These are phyloP conservation scores for Stropharia rugosoannulata DNA, from an alignment of 768 basidiomycete genomes.

Conservation along the genomic window DNA sequence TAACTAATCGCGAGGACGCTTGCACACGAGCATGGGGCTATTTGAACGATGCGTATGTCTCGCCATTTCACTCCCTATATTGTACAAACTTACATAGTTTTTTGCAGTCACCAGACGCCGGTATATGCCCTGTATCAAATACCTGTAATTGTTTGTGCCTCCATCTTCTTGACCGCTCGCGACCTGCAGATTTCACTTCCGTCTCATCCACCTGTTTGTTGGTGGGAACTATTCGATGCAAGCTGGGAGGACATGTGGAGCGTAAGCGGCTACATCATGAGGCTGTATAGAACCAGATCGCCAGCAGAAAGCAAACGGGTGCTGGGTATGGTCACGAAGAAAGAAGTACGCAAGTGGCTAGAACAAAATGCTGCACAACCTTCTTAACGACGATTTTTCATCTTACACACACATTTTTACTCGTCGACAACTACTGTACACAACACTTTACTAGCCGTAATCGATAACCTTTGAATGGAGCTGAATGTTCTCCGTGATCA, in stretches of 20 bases:
- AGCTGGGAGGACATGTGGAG: constrained; percentile 86
- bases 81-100: background rate
- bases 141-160: constrained; percentile 85
- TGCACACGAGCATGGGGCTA: constrained; percentile 90
- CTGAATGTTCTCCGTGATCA: no score
- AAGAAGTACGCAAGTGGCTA: constrained; percentile 81
- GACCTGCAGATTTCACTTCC: constrained; percentile 75
- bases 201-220: constrained; percentile 65
- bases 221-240: constrained; percentile 96
- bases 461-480: no score
- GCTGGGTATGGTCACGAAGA: constrained; percentile 68
- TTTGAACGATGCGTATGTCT: constrained; percentile 89
- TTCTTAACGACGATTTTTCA: background rate
- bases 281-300: constrained; percentile 64
- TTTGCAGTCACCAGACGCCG: constrained; percentile 81
- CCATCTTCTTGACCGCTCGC: constrained; percentile 81
- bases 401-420: background rate
- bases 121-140: constrained; percentile 89
- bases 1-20: constrained; percentile 67
- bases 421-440: no score
- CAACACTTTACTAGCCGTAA: no score
- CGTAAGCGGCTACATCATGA: constrained; percentile 82
- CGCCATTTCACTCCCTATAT: background rate
- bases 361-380: constrained; percentile 43
- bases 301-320: constrained; percentile 43